Evolutionary conservation across 2,329 filamentous ascomycete species (phyloP), one percentile per base, ranked within the genome.

Genomic region (Didymella lethalis): DNA sequence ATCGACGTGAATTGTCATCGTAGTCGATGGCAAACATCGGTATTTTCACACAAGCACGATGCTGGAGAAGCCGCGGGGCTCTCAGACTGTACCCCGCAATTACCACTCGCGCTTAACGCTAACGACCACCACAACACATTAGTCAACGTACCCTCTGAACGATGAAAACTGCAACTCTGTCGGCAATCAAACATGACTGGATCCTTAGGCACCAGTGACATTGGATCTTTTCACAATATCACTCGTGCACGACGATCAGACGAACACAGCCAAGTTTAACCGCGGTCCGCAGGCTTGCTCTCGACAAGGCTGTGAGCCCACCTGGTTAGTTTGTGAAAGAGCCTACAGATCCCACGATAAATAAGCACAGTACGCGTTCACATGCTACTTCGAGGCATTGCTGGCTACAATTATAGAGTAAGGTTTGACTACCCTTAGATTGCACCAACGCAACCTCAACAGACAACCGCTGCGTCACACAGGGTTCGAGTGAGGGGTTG

Each of bases 11-110:
- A 53, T 43, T 65, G 50, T 64, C 65, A 61, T 61, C 4, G 32
- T 18, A 44, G 48, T 48, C 32, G 4, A 59, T 65, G 68, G 66
- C 61, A 65, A 68, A 66, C 57, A 50, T 66, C 67, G 67, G 66
- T 59, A 44, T 63, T 57, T 68, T 48, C 26, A 32, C 11, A 25
- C 14, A 26, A 46, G 40, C 11, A 25, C 18, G 20, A 49, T 31
- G 48, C 49, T 45, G 12, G 31, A 29, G 25, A 20, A 32, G 36
- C 61, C 56, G 62, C 57, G 64, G 64, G 65, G 62, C 45, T 50
- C 44, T 59, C 56, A 55, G 38, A 1, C 20, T 25, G 32, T 64
- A 69, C 68, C 69, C 69, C 69, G 66, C 68, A 70, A 41, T 41
- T 46, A 53, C 48, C 43, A 54, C 47, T 58, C 50, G 47, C 32